Conservation (phyloP, 2,329 filamentous ascomycete genomes). For the Colletotrichum truncatum region DNA sequence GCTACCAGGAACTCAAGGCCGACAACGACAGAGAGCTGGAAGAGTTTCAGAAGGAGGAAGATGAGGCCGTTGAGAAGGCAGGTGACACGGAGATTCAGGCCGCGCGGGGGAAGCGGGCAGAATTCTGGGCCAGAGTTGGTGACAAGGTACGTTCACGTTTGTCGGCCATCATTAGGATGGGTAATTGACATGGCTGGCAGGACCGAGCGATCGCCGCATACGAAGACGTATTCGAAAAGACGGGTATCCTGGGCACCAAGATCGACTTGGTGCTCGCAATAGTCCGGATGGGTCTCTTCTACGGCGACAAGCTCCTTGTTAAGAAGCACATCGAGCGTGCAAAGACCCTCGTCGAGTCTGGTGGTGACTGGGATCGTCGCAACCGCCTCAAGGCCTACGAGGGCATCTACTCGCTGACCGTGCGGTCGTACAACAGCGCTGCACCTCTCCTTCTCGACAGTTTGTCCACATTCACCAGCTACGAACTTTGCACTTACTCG, state of each 20-base stretch:
- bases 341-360: constrained; percentile 88
- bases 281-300: constrained; percentile 95
- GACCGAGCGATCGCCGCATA: constrained; percentile 94
- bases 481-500: constrained; percentile 97
- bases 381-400: constrained; percentile 99
- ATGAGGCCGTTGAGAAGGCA: constrained; percentile 94
- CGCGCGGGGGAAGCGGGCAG: constrained; percentile 91
- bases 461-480: constrained; percentile 97
- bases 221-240: constrained; percentile 95
- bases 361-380: constrained; percentile 97
- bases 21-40: constrained; percentile 84
- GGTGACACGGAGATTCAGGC: constrained; percentile 95
- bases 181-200: constrained; percentile 53
- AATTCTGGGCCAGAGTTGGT: constrained; percentile 94
- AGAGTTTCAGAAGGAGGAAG: constrained; percentile 83
- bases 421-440: constrained; percentile 88
- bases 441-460: constrained; percentile 96
- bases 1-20: constrained; percentile 81
- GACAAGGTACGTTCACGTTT: constrained; percentile 78
- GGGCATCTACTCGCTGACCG: constrained; percentile 90
- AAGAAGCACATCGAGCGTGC: constrained; percentile 95
- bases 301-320: constrained; percentile 89
- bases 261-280: constrained; percentile 97
- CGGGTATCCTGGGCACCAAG: constrained; percentile 94
- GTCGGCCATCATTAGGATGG: not conserved